Conservation (phyloP, 202 grass and related monocot species). For the Setaria viridis region DNA sequence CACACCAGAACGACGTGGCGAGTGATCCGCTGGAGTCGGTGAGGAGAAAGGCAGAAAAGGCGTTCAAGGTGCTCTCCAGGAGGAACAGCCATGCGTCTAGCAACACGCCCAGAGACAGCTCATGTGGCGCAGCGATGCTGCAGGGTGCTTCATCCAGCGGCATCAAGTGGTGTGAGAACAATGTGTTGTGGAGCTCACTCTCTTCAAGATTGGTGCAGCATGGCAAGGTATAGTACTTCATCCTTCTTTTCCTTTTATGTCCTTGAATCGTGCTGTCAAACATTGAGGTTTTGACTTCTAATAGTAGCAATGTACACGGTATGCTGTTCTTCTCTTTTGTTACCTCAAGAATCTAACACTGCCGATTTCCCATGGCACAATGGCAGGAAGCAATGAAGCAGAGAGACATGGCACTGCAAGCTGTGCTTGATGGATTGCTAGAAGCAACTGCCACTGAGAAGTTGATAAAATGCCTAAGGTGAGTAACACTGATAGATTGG, state of each 20-base stretch:
- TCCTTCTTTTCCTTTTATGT: neutral
- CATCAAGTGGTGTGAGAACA: slow-evolving; percentile 66
- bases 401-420: slow-evolving; percentile 70
- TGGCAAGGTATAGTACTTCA: slow-evolving; percentile 62
- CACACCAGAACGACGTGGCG: slow-evolving; percentile 31
- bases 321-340: neutral
- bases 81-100: slow-evolving; percentile 45
- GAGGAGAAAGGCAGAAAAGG: slow-evolving; percentile 73
- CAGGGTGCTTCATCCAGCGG: slow-evolving; percentile 40
- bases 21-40: slow-evolving; percentile 52
- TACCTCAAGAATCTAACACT: neutral
- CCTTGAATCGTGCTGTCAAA: neutral
- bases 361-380: slow-evolving; percentile 32
- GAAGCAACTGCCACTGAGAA: slow-evolving; percentile 79
- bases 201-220: slow-evolving; percentile 66
- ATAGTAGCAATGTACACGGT: neutral
- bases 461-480: slow-evolving; percentile 82
- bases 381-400: slow-evolving; percentile 74
- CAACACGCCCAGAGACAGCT: slow-evolving; percentile 47
- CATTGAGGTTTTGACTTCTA: neutral
- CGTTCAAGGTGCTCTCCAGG: slow-evolving; percentile 70
- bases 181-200: slow-evolving; percentile 60
- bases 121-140: slow-evolving; percentile 11
- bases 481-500: slow-evolving; percentile 14
- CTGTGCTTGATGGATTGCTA: slow-evolving; percentile 76